A percentile compares a stretch with the other conserved stretches of the same genome.
These are phyloP conservation scores for Aspergillus texensis DNA, from an alignment of 2,329 filamentous ascomycete species.

Conservation along the genomic window DNA sequence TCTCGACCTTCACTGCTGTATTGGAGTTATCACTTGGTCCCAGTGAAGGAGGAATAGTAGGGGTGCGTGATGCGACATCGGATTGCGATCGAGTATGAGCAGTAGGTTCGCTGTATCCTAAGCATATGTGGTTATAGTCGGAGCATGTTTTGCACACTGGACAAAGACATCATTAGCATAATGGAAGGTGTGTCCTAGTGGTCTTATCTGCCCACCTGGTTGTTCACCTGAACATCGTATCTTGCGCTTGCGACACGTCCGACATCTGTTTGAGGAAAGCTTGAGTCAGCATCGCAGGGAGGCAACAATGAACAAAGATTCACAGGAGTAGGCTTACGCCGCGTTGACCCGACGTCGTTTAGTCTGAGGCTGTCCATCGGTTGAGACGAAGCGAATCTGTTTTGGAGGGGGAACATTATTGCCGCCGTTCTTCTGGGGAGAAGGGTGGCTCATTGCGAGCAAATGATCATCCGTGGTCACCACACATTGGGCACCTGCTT, in stretches of 20 bases:
- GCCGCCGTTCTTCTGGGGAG: slow-evolving; percentile 40
- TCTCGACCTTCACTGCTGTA: slow-evolving; percentile 24
- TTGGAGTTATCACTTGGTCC: slow-evolving; percentile 24
- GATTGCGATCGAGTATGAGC: slow-evolving; percentile 37
- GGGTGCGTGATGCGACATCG: slow-evolving; percentile 28
- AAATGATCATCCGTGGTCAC: slow-evolving; percentile 35
- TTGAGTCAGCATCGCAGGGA: slow-evolving; percentile 12
- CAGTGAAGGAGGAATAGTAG: slow-evolving; percentile 21
- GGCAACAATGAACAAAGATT: slow-evolving; percentile 12
- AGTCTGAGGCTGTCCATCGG: slow-evolving; percentile 76
- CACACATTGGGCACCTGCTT: slow-evolving; percentile 33
- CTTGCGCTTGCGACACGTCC: slow-evolving; percentile 75
- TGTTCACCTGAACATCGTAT: slow-evolving; percentile 75
- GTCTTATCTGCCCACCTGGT: slow-evolving; percentile 47
- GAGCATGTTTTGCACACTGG: slow-evolving; percentile 69
- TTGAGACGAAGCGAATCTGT: slow-evolving; percentile 77
- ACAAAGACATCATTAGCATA: slow-evolving; percentile 9
- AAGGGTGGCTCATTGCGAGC: slow-evolving; percentile 45
- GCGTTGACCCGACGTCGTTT: slow-evolving; percentile 79
- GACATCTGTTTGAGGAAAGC: slow-evolving; percentile 53
- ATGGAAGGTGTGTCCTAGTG: neutral
- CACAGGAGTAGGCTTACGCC: slow-evolving; percentile 57
- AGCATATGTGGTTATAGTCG: slow-evolving; percentile 69
- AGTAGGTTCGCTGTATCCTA: slow-evolving; percentile 63
- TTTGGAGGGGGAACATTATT: slow-evolving; percentile 35